These are phyloP conservation scores for Adiantum capillusveneris DNA, from an alignment of 75 land plant species.

Conservation along the genomic window DNA sequence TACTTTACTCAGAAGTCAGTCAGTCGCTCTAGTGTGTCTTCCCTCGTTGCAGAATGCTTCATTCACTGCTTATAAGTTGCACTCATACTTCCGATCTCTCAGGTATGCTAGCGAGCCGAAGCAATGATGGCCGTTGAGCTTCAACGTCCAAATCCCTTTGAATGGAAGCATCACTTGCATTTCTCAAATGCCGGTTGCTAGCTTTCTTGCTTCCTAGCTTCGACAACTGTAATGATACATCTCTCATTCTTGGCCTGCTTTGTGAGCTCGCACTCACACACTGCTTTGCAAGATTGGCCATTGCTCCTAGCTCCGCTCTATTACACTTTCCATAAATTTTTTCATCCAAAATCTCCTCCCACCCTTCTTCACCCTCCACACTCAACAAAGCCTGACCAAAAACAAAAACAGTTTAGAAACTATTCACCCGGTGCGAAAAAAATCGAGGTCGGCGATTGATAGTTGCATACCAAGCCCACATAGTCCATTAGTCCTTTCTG, in stretches of 20 bases:
- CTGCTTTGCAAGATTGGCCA: constrained; percentile 64
- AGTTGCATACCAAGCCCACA: constrained; percentile 54
- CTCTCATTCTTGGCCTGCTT: constrained; percentile 67
- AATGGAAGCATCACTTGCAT: background rate
- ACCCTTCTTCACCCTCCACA: constrained; percentile 58
- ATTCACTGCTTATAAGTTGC: no score
- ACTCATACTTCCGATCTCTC: background rate
- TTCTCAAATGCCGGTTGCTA: background rate
- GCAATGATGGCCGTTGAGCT: background rate
- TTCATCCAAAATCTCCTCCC: constrained; percentile 79
- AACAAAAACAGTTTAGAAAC: background rate
- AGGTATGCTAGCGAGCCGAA: background rate
- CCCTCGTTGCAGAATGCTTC: no score
- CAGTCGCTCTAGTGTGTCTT: no score
- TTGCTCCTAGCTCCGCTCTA: constrained; percentile 41
- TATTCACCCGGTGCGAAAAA: background rate
- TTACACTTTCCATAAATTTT: constrained; percentile 50
- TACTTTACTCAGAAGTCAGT: no score
- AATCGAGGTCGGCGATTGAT: background rate
- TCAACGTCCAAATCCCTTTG: background rate
- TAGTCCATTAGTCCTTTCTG: constrained; percentile 91
- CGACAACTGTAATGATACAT: constrained; percentile 53
- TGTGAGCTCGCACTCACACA: constrained; percentile 53
- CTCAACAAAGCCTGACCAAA: constrained; percentile 61
- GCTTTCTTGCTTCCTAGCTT: constrained; percentile 36